Percentiles rank a stretch among this genome's conserved stretches.
These are phyloP conservation scores for Puccinia coronata DNA, from an alignment of 1,284 basidiomycete genomes.

Conservation along the genomic window DNA sequence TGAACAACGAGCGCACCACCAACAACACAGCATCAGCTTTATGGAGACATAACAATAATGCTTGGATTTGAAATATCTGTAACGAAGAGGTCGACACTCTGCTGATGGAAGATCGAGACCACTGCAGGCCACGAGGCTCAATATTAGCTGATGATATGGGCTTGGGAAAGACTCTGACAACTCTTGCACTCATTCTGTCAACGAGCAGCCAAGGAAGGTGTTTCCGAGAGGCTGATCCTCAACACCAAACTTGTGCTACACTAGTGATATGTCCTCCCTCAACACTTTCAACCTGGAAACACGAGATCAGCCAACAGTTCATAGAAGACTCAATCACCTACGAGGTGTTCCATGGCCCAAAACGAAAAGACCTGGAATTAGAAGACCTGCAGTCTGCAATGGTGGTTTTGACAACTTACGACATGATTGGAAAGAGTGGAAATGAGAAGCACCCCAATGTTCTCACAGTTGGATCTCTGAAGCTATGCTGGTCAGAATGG, in stretches of 20 bases:
- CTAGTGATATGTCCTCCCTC: too few relatives aligned
- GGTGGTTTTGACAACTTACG: too few relatives aligned
- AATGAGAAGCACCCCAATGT: background rate
- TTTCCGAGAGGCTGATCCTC: background rate
- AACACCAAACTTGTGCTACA: background rate
- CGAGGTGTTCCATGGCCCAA: constrained; percentile 1
- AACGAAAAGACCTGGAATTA: background rate
- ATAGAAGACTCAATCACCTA: too few relatives aligned
- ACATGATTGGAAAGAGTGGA: too few relatives aligned
- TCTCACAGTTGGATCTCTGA: background rate
- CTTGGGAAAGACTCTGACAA: too few relatives aligned
- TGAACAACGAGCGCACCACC: too few relatives aligned
- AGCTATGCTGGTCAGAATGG: constrained; percentile 8
- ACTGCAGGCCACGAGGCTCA: background rate
- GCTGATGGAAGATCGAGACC: constrained; percentile 12
- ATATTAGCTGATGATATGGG: constrained; percentile 6
- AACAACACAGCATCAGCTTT: too few relatives aligned
- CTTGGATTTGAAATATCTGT: constrained; percentile 3
- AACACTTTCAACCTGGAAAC: too few relatives aligned
- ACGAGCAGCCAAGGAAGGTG: background rate
- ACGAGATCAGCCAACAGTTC: background rate
- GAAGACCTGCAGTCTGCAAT: constrained; percentile 1
- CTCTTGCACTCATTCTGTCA: background rate
- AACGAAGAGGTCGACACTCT: constrained; percentile 7
- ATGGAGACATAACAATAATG: too few relatives aligned